Evolutionary conservation across 208 protist species (phyloP), one percentile per base, ranked within the genome.

Genomic region (Histomonas meleagridis): DNA sequence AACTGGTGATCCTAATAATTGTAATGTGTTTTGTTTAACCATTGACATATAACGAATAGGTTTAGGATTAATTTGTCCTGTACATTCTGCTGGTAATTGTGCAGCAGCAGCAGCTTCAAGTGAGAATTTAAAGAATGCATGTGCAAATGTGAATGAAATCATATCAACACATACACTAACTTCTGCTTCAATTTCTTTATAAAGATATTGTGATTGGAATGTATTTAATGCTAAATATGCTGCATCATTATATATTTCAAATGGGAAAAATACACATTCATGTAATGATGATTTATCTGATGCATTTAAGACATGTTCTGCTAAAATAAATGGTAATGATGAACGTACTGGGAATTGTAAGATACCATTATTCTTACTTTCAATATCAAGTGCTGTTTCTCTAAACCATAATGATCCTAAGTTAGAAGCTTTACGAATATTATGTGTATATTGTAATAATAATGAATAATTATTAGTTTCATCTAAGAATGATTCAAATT

Each of bases 111-210:
- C 32, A 43, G 65, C 40, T 43, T 72, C 65, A 12, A 26, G 14
- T 0, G 40, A 12, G 32, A 72, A 43, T 43, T 72, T 72, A 43
- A 43, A 72, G 18, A 43, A 72, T 72, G 65, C 40, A 43, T 72
- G 32, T 32, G 65, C 65, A 72, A 72, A 72, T 72, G 65, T 72
- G 65, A 72, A 72, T 10, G 65, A 72, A 72, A 72, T 72, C 65
- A 72, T 72, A 43, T 72, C 65, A 43, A 72, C n/a, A 43, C 32
- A 26, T 12, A 72, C 65, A 12, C 40, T 32, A 12, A 40, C 40
- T 72, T 72, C 65, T 40, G 32, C 65, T 43, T 26, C 65, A 72
- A 72, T 72, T 43, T 72, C 65, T 43, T 26, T 72, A 32, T 43
- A 72, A 1, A 72, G 18, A 40, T 72, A 40, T 40, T 72, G 21